Base-by-base conservation (phyloP, 257 asterid species). In the Penstemon newberryi region DNA sequence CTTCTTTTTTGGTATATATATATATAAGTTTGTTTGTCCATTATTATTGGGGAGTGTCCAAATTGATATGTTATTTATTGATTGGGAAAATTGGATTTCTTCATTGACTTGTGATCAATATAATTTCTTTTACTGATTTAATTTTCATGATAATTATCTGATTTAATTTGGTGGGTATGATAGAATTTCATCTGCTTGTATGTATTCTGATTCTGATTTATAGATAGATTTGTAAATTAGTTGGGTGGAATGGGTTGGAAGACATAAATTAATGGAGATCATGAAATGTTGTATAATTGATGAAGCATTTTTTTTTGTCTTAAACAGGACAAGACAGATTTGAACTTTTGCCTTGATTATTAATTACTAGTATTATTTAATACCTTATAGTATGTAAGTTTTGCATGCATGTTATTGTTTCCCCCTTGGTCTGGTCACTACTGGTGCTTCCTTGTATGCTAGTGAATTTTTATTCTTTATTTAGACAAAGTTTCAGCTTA, bases 281-380 rank as follows among this genome's bases (percentile, higher is more conserved):
- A 8, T 59, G 40, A 1, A 8, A 61, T 42, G 15, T 5, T 25
- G 7, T 12, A 65, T 36, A 37, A 43, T 8, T 67, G 33, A 56
- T 33, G 11, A 33, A 38, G 8, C 3, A 18, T 46, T 65, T 15
- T 65, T 15, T 15, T 55, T 50, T 65, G 56, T 65, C 71, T 33
- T 49, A 10, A 61, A 62, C 60, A 58, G 57, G 65, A 7, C 54
- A 42, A 70, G 66, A 65, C 70, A 60, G 11, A 52, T 36, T 59
- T 60, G 61, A 70, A 65, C 73, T 75, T 70, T 69, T 38, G 58
- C 3, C 4, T 69, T 57, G 10, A 46, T 47, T 37, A 49, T 52
- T 49, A 54, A 13, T 53, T 57, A 15, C 18, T 15, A 15, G 18
- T 15, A 38, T 25, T 25, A 12, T 49, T 12, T 11, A 10, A 8